Evolutionary conservation across 495 filamentous ascomycete genomes (phyloP).

Genomic region (Neurospora sp.): DNA sequence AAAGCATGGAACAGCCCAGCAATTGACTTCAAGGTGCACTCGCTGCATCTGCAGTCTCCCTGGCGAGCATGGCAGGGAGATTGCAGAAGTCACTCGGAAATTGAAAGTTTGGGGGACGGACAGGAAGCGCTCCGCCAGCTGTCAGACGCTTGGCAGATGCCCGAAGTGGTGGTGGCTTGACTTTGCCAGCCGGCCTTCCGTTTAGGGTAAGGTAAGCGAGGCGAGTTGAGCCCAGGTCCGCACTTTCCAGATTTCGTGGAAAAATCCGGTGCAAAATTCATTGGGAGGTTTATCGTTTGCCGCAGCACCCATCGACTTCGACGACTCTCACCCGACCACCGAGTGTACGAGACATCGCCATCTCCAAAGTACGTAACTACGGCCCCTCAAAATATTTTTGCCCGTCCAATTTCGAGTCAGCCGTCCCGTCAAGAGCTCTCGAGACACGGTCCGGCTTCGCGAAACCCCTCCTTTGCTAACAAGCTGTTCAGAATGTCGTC

Average conservation of each 20-base stretch:
- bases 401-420: neutral
- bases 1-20: neutral
- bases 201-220: constrained; percentile 21
- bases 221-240: constrained; percentile 20
- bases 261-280: constrained; percentile 26
- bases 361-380: constrained; percentile 23
- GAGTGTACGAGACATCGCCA: constrained; percentile 21
- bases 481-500: constrained; percentile 52
- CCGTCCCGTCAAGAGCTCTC: neutral
- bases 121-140: neutral
- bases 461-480: neutral
- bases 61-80: neutral
- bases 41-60: neutral
- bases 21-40: neutral
- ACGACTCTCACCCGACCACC: constrained; percentile 19
- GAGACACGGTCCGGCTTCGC: neutral
- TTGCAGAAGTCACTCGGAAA: neutral
- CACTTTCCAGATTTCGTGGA: constrained; percentile 25
- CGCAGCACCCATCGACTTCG: constrained; percentile 22
- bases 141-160: neutral
- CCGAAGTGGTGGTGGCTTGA: neutral
- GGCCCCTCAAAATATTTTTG: neutral
- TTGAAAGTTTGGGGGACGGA: neutral
- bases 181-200: constrained; percentile 8
- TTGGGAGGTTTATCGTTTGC: constrained; percentile 17